Evolutionary conservation across 148 eudicot genomes (phyloP).

Genomic region (Dianthus caryophyllus): DNA sequence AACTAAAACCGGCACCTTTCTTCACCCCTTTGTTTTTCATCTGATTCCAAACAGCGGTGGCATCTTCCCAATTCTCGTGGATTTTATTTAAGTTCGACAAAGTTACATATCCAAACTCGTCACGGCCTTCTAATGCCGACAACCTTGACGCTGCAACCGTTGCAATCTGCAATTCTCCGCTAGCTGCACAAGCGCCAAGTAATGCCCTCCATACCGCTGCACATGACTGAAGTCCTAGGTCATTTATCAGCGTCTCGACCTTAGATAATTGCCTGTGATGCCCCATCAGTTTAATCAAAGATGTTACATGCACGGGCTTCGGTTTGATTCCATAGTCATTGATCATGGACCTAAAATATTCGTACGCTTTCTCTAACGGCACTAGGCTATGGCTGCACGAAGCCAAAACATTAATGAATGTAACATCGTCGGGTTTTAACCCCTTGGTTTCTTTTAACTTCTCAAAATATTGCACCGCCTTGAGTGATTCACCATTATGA

Average conservation of each 20-base stretch:
- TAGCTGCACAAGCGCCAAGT: constrained; percentile 60
- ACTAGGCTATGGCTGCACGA: constrained; percentile 64
- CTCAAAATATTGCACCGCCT: constrained; percentile 54
- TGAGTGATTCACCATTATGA: constrained; percentile 51
- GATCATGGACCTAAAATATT: constrained; percentile 48
- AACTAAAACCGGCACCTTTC: constrained; percentile 69
- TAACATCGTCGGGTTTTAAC: constrained; percentile 56
- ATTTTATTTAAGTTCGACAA: constrained; percentile 66
- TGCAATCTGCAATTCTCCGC: constrained; percentile 57
- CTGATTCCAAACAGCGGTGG: constrained; percentile 38
- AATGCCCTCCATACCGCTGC: constrained; percentile 74
- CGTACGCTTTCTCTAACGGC: constrained; percentile 44
- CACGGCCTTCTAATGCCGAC: constrained; percentile 43
- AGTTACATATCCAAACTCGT: constrained; percentile 52
- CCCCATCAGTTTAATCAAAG: constrained; percentile 73
- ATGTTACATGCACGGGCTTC: constrained; percentile 55
- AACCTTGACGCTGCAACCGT: constrained; percentile 58
- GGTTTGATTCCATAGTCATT: constrained; percentile 48
- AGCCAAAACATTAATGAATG: constrained; percentile 62
- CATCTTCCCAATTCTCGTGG: constrained; percentile 55
- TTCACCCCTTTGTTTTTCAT: constrained; percentile 51
- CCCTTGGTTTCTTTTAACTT: constrained; percentile 37
- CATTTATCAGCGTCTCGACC: constrained; percentile 63
- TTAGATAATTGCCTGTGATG: constrained; percentile 55
- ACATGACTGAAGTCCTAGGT: constrained; percentile 50